Percentiles rank a stretch among this genome's conserved stretches.
Conservation (phyloP, 257 asterid genomes). For the Agastache rugosa region DNA sequence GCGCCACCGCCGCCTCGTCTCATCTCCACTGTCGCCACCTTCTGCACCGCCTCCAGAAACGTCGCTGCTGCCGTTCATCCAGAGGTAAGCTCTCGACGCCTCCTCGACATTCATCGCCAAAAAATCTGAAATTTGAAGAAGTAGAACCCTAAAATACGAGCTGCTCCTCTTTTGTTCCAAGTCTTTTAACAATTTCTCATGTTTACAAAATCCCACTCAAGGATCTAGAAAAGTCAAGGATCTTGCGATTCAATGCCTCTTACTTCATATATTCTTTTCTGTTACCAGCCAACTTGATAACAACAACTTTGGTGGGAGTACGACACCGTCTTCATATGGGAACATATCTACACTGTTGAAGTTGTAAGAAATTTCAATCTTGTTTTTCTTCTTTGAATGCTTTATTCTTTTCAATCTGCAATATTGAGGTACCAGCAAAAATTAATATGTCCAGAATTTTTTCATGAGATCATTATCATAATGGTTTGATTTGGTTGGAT, state of each 20-base stretch:
- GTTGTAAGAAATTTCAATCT: too few species aligned
- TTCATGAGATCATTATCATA: constrained; percentile 24
- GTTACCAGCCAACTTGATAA: constrained; percentile 86
- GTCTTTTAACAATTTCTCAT: too few species aligned
- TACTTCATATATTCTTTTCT: constrained; percentile 18
- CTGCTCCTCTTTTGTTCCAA: too few species aligned
- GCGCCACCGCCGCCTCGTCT: too few species aligned
- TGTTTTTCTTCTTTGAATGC: constrained; percentile 20
- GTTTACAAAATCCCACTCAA: too few species aligned
- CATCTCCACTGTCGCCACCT: too few species aligned
- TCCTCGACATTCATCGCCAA: too few species aligned
- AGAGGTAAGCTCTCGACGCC: too few species aligned
- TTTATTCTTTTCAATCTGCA: neutral
- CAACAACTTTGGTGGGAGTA: constrained; percentile 72
- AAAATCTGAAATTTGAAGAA: too few species aligned
- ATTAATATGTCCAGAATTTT: neutral
- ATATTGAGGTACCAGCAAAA: constrained; percentile 10
- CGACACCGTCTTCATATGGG: constrained; percentile 71
- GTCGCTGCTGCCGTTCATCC: too few species aligned
- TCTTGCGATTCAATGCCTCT: constrained; percentile 19
- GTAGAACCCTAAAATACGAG: too few species aligned
- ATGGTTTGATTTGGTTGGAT: constrained; percentile 33
- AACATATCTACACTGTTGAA: constrained; percentile 73
- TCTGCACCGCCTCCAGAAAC: too few species aligned
- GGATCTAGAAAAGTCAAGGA: constrained; percentile 8